phyloP scores from a whole-genome alignment of 192 early-diverging fungal genomes.

The Entomortierella parvispora region DNA sequence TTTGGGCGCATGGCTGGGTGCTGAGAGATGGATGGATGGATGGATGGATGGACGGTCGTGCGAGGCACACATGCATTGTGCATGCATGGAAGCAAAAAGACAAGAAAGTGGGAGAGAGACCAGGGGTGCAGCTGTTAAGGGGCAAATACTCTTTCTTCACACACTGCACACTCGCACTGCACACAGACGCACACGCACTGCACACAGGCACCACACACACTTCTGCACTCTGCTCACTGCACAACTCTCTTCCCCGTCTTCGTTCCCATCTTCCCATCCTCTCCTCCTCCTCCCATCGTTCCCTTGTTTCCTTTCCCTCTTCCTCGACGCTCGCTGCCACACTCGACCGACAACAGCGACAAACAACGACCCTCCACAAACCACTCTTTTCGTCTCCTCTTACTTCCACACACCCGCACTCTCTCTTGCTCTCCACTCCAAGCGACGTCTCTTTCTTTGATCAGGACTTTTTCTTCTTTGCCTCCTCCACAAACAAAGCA shows the following conservation, averaged over 20 bases:
- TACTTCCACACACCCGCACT: no score
- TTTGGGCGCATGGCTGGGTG: conserved; percentile 11
- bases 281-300: background rate
- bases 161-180: no score
- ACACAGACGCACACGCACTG: no score
- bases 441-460: background rate
- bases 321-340: background rate
- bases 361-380: background rate
- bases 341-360: background rate
- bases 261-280: background rate
- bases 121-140: no score
- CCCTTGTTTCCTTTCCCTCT: background rate
- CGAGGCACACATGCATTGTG: background rate
- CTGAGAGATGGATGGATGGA: background rate
- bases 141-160: no score
- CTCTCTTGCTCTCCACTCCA: no score
- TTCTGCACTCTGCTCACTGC: no score
- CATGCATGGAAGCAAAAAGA: background rate
- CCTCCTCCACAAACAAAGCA: background rate
- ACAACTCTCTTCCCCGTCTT: background rate
- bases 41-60: background rate
- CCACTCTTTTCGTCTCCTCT: no score
- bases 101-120: background rate
- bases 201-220: no score
- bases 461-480: background rate